phyloP scores from a whole-genome alignment of 257 asterid species.

The Przewalskia tangutica region DNA sequence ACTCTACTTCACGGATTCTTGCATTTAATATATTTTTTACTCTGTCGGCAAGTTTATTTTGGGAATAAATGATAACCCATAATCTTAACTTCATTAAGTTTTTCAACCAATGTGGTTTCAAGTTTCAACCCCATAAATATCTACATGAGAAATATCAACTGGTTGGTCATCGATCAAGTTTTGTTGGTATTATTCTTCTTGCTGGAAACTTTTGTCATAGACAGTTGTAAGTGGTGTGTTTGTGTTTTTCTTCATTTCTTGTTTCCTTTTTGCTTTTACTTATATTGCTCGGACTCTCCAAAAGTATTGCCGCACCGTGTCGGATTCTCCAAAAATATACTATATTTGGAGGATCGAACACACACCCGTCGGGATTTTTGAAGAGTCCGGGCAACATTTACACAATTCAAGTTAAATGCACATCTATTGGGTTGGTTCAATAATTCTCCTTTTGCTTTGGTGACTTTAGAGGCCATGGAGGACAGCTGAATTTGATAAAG shows the following conservation, averaged over 20 bases:
- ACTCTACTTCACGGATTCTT: not conserved
- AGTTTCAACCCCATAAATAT: not conserved
- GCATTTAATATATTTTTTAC: not conserved
- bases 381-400: not conserved
- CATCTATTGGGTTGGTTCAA: slow-evolving; percentile 3
- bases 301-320: too few species aligned
- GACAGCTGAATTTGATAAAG: slow-evolving; percentile 19
- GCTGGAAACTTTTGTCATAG: not conserved
- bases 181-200: not conserved
- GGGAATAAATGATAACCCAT: not conserved
- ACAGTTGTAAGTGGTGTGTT: not conserved
- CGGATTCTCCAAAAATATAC: too few species aligned
- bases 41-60: not conserved
- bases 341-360: too few species aligned
- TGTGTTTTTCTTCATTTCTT: slow-evolving; percentile 1
- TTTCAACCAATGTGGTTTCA: not conserved
- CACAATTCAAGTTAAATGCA: slow-evolving; percentile 7
- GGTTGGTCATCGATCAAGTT: not conserved
- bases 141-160: not conserved
- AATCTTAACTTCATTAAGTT: not conserved
- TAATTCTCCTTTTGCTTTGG: not conserved
- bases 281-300: too few species aligned
- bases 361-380: too few species aligned
- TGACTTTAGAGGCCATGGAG: slow-evolving; percentile 16
- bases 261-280: slow-evolving; percentile 6